Evolutionary conservation across 1,139 yeast genomes (phyloP).

Genomic region (Blastobotrys buckinghamii): DNA sequence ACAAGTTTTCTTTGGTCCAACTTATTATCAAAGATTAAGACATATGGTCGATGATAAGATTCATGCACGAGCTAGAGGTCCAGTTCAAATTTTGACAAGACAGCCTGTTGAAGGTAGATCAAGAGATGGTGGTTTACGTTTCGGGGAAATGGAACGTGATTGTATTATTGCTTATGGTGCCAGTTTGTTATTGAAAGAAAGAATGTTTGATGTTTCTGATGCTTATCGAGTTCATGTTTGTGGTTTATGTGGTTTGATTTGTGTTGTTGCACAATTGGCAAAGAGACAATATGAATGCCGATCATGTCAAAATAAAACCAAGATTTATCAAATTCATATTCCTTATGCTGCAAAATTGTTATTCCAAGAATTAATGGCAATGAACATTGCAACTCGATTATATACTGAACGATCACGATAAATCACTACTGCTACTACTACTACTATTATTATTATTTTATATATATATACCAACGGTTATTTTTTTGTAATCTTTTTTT

Average conservation of each 20-base stretch:
- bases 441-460: not conserved
- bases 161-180: slow-evolving; percentile 99
- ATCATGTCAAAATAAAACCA: slow-evolving; percentile 96
- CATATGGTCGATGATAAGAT: slow-evolving; percentile 99
- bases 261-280: slow-evolving; percentile 93
- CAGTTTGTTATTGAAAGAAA: slow-evolving; percentile 93
- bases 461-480: not conserved
- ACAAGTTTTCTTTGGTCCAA: slow-evolving; percentile 97
- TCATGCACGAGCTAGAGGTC: slow-evolving; percentile 99
- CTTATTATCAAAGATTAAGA: slow-evolving; percentile 95
- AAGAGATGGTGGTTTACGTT: slow-evolving; percentile 98
- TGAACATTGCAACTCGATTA: slow-evolving; percentile 65
- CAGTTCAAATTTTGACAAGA: slow-evolving; percentile 95
- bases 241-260: slow-evolving; percentile 97
- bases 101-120: slow-evolving; percentile 99
- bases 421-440: not conserved
- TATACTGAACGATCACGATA: slow-evolving; percentile 33
- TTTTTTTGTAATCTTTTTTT: not conserved
- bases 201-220: slow-evolving; percentile 98
- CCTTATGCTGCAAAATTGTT: slow-evolving; percentile 96
- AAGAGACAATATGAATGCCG: slow-evolving; percentile 98
- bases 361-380: slow-evolving; percentile 98
- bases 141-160: slow-evolving; percentile 99
- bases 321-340: slow-evolving; percentile 92
- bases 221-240: slow-evolving; percentile 97